These are phyloP conservation scores for Podospora fimiseda DNA, from an alignment of 495 filamentous ascomycete genomes.

Conservation along the genomic window DNA sequence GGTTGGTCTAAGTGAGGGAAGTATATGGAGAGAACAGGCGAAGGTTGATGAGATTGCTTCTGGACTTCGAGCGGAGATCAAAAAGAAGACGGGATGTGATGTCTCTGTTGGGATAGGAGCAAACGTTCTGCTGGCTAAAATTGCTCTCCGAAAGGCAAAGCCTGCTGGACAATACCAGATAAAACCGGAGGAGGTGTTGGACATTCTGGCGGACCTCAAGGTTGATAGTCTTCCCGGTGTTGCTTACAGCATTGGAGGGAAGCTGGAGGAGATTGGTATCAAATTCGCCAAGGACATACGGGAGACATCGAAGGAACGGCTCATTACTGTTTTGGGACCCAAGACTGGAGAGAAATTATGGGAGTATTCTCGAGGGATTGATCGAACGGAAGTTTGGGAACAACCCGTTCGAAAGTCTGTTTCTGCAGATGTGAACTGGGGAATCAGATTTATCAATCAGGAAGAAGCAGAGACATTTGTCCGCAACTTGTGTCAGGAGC, in stretches of 20 bases:
- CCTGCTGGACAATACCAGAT: conserved; percentile 89
- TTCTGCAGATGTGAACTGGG: conserved; percentile 96
- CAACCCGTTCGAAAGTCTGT: conserved; percentile 78
- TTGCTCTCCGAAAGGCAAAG: conserved; percentile 87
- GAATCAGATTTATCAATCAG: conserved; percentile 86
- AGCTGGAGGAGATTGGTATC: conserved; percentile 79
- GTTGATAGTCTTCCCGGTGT: conserved; percentile 84
- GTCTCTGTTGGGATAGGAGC: conserved; percentile 93
- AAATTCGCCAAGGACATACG: conserved; percentile 78
- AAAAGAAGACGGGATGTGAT: conserved; percentile 68
- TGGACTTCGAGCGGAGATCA: conserved; percentile 59
- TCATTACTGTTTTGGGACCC: conserved; percentile 68
- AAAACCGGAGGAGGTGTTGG: conserved; percentile 67
- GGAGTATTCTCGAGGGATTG: conserved; percentile 87
- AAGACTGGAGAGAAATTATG: conserved; percentile 90
- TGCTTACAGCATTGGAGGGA: conserved; percentile 74
- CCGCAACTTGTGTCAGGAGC: conserved; percentile 70
- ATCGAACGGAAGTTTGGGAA: conserved; percentile 78
- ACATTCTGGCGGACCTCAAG: conserved; percentile 66
- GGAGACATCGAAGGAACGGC: conserved; percentile 63
- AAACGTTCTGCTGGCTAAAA: conserved; percentile 84
- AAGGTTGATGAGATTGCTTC: conserved; percentile 70
- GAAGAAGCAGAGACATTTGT: conserved; percentile 88
- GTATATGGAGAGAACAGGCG: conserved; percentile 72
- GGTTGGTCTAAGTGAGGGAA: conserved; percentile 60